phyloP scores from a whole-genome alignment of 768 basidiomycete species.

The Rhizopogon vulgaris region DNA sequence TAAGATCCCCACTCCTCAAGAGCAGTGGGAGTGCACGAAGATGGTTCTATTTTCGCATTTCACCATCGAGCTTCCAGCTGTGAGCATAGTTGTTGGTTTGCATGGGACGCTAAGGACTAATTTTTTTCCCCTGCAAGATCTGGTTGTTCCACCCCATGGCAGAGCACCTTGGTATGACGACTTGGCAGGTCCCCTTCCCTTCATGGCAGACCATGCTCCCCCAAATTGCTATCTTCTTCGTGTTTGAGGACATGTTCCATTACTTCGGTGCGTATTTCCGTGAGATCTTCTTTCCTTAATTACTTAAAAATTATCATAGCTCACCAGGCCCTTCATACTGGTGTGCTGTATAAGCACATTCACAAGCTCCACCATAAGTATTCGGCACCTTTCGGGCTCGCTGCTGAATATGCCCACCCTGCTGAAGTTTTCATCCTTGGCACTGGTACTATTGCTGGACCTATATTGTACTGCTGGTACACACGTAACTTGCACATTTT shows the following conservation, averaged over 20 bases:
- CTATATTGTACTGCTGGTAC: slow-evolving; percentile 79
- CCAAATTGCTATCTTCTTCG: slow-evolving; percentile 85
- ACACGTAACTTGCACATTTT: slow-evolving; percentile 76
- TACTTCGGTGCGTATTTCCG: slow-evolving; percentile 54
- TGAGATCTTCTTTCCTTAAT: background rate
- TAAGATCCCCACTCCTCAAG: slow-evolving; percentile 71
- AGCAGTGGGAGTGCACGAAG: slow-evolving; percentile 97
- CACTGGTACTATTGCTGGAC: slow-evolving; percentile 84
- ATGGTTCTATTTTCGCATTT: slow-evolving; percentile 92
- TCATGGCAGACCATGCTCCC: slow-evolving; percentile 57
- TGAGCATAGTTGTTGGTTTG: slow-evolving; percentile 30
- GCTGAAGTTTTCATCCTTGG: slow-evolving; percentile 94
- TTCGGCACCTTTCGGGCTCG: slow-evolving; percentile 93
- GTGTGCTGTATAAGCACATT: slow-evolving; percentile 81
- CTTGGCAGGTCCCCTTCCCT: slow-evolving; percentile 92
- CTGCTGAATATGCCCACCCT: slow-evolving; percentile 97
- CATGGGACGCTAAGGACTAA: background rate
- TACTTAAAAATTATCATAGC: slow-evolving; percentile 37
- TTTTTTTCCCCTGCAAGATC: slow-evolving; percentile 44
- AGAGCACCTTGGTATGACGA: slow-evolving; percentile 81
- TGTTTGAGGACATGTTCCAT: slow-evolving; percentile 96
- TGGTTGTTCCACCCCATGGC: slow-evolving; percentile 91
- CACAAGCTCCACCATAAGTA: slow-evolving; percentile 99
- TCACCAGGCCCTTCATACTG: slow-evolving; percentile 85
- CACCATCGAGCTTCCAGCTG: slow-evolving; percentile 87